phyloP scores from a whole-genome alignment of 2,329 filamentous ascomycete species.

The Colletotrichum cereale region DNA sequence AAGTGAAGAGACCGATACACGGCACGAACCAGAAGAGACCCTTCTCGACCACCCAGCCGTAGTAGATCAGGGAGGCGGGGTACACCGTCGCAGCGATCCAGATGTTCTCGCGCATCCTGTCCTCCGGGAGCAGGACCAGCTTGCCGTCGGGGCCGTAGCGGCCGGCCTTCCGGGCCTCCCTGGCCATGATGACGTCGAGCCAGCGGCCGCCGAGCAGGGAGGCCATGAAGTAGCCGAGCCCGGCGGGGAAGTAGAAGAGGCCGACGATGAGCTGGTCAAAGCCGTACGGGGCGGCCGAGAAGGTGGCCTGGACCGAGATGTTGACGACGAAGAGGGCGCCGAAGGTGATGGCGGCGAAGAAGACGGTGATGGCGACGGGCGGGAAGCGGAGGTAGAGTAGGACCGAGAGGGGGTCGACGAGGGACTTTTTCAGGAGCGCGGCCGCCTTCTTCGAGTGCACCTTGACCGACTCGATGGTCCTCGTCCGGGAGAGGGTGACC shows the following conservation, averaged over 20 bases:
- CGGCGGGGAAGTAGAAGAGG: constrained; percentile 81
- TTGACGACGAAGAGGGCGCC: constrained; percentile 82
- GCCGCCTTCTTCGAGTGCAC: constrained; percentile 66
- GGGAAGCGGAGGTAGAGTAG: constrained; percentile 80
- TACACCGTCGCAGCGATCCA: constrained; percentile 81
- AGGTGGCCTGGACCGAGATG: constrained; percentile 79
- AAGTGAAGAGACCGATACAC: constrained; percentile 77
- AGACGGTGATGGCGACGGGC: constrained; percentile 79
- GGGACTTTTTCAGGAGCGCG: constrained; percentile 66
- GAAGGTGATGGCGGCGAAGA: constrained; percentile 81
- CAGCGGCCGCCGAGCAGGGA: constrained; percentile 79
- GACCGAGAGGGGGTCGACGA: constrained; percentile 80
- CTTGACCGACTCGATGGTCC: constrained; percentile 72
- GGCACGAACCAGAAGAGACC: constrained; percentile 75
- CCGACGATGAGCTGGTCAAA: constrained; percentile 78
- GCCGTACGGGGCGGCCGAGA: constrained; percentile 74
- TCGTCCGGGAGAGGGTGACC: constrained; percentile 60
- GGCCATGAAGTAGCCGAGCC: constrained; percentile 77
- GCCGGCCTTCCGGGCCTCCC: constrained; percentile 77
- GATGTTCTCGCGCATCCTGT: constrained; percentile 85
- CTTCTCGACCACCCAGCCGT: constrained; percentile 79
- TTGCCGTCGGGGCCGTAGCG: constrained; percentile 76
- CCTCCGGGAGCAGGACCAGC: constrained; percentile 79
- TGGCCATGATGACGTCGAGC: constrained; percentile 85
- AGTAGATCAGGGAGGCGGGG: constrained; percentile 78